Percentiles rank a stretch among this genome's conserved stretches.
Evolutionary conservation across 2,329 filamentous ascomycete species (phyloP).

Genomic region (Amesomyces nigricolor): DNA sequence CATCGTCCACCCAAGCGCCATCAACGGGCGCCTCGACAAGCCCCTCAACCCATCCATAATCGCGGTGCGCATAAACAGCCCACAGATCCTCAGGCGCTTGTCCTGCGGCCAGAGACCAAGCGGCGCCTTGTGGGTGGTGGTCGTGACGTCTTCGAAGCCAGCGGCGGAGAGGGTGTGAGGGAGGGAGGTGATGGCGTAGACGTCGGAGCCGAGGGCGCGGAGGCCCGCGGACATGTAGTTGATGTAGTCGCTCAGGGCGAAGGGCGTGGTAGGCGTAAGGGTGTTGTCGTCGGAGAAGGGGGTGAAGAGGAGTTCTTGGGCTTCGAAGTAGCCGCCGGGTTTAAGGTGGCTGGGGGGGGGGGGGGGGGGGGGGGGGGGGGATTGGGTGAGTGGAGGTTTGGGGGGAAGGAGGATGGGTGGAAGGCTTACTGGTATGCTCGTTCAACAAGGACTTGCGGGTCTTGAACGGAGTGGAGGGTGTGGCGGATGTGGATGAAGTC

Average conservation of each 20-base stretch:
- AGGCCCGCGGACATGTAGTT: constrained; percentile 38
- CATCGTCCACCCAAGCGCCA: constrained; percentile 32
- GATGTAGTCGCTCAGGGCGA: constrained; percentile 44
- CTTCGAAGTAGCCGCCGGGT: constrained; percentile 47
- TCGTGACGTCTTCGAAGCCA: constrained; percentile 38
- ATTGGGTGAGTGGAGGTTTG: not conserved
- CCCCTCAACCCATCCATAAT: constrained; percentile 33
- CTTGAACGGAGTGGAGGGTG: constrained; percentile 40
- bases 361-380: not conserved
- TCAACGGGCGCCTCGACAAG: constrained; percentile 29
- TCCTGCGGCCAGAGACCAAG: constrained; percentile 45
- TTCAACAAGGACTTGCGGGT: constrained; percentile 36
- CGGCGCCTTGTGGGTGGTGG: constrained; percentile 39
- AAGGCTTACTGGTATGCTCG: constrained; percentile 30
- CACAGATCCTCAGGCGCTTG: constrained; percentile 39
- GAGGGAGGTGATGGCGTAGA: constrained; percentile 36
- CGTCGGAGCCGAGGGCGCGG: constrained; percentile 37
- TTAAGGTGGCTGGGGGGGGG: constrained; percentile 39
- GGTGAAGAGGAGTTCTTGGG: constrained; percentile 42
- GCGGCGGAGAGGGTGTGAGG: constrained; percentile 34
- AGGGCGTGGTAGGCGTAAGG: constrained; percentile 36
- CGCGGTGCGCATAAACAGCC: constrained; percentile 41
- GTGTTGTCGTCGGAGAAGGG: constrained; percentile 42
- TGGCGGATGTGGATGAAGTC: constrained; percentile 48
- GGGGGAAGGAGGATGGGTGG: not conserved